Percentiles rank a stretch among this genome's conserved stretches.
Conservation (phyloP, 495 filamentous ascomycete genomes). For the Tirmania nivea region DNA sequence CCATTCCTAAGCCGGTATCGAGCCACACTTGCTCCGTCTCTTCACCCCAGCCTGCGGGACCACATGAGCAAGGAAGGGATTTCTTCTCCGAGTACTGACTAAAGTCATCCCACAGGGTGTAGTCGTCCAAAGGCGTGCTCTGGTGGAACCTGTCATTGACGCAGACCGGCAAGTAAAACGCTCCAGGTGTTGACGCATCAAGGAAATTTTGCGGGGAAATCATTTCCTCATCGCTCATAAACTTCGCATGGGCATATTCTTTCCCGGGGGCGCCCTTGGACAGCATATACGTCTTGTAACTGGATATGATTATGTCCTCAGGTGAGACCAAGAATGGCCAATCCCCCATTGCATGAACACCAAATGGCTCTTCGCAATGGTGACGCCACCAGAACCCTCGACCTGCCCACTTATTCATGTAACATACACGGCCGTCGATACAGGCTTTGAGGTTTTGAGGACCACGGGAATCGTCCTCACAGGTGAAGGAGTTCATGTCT, state of each 20-base stretch:
- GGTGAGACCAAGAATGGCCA: slow-evolving; percentile 9
- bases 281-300: not conserved
- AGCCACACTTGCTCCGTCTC: slow-evolving; percentile 7
- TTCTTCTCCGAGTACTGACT: slow-evolving; percentile 9
- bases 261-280: not conserved
- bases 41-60: slow-evolving; percentile 2
- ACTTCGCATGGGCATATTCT: not conserved
- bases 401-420: slow-evolving; percentile 12
- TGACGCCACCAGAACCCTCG: not conserved
- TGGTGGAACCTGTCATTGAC: slow-evolving; percentile 2
- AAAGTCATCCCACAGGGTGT: slow-evolving; percentile 3
- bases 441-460: slow-evolving; percentile 14
- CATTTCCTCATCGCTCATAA: not conserved
- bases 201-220: slow-evolving; percentile 1
- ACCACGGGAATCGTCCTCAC: slow-evolving; percentile 6
- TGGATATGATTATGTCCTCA: slow-evolving; percentile 1
- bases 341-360: slow-evolving; percentile 5
- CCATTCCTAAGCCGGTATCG: slow-evolving; percentile 8
- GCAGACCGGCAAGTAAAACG: slow-evolving; percentile 12
- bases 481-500: slow-evolving; percentile 4
- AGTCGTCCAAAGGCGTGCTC: not conserved
- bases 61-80: slow-evolving; percentile 10
- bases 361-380: slow-evolving; percentile 11
- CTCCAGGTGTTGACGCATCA: slow-evolving; percentile 3
- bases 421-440: slow-evolving; percentile 10